Conservation (phyloP, 805 yeast species). For the Yarrowia sp. region DNA sequence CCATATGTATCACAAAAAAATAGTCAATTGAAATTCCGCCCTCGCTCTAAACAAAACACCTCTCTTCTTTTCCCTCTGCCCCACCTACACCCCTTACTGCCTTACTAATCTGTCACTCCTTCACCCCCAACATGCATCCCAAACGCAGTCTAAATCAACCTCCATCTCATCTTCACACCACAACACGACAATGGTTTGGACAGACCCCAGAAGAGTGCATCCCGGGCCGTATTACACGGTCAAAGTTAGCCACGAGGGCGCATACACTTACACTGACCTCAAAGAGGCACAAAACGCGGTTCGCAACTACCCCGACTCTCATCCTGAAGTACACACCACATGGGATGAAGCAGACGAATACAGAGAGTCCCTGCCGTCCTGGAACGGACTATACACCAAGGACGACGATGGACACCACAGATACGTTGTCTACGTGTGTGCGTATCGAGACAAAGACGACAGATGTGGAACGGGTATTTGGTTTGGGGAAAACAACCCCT, state of each 20-base stretch:
- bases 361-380: background rate
- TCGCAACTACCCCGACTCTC: constrained; percentile 16
- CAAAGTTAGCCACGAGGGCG: constrained; percentile 9
- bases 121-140: too few species aligned
- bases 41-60: too few species aligned
- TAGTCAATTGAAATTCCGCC: too few species aligned
- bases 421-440: constrained; percentile 10
- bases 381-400: constrained; percentile 9
- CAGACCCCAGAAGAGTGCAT: constrained; percentile 3
- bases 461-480: constrained; percentile 6
- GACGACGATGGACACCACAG: constrained; percentile 14
- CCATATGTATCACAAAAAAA: too few species aligned
- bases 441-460: background rate
- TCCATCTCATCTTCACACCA: background rate
- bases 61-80: too few species aligned
- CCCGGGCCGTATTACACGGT: constrained; percentile 18
- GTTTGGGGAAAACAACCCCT: constrained; percentile 27
- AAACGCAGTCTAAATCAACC: constrained; percentile 10
- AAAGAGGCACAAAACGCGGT: constrained; percentile 5
- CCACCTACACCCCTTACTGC: too few species aligned
- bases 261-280: background rate
- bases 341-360: constrained; percentile 10
- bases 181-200: constrained; percentile 7
- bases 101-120: too few species aligned
- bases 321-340: constrained; percentile 15